Percentiles rank a stretch among this genome's conserved stretches.
phyloP scores from a whole-genome alignment of 2,329 filamentous ascomycete genomes.

The Cadophora malorum region DNA sequence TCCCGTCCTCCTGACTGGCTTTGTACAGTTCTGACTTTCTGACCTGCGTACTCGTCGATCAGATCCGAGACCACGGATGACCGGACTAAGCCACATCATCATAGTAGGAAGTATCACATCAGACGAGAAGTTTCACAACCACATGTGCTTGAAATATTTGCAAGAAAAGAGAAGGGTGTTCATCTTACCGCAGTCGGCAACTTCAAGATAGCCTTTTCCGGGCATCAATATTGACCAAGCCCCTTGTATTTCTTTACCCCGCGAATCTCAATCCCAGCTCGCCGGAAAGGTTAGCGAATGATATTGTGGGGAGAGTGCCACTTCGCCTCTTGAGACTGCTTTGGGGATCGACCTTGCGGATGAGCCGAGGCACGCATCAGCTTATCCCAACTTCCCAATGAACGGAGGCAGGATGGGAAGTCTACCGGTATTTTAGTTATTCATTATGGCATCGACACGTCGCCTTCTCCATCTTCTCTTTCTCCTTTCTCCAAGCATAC shows the following conservation, averaged over 20 bases:
- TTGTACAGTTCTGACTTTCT: neutral
- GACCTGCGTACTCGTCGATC: constrained; percentile 7
- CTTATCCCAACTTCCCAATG: neutral
- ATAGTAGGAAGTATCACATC: neutral
- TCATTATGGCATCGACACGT: neutral
- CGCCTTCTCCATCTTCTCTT: neutral
- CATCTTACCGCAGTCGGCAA: neutral
- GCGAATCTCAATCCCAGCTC: neutral
- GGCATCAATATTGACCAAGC: constrained; percentile 6
- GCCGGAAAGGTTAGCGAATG: constrained; percentile 1
- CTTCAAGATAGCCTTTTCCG: neutral
- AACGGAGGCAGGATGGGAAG: neutral
- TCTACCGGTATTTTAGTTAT: neutral
- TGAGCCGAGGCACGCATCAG: constrained; percentile 20
- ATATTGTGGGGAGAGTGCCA: neutral
- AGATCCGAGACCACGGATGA: neutral
- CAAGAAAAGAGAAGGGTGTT: neutral
- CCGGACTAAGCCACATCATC: neutral
- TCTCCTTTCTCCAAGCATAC: neutral
- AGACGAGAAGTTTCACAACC: neutral
- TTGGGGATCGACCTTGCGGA: constrained; percentile 5
- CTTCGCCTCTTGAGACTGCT: constrained; percentile 11
- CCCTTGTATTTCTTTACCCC: neutral
- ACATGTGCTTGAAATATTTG: neutral
- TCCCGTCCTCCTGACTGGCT: no score